Percentiles rank a stretch among this genome's conserved stretches.
Conservation (phyloP, 352 stramenopile species). For the Pythium monospermum region DNA sequence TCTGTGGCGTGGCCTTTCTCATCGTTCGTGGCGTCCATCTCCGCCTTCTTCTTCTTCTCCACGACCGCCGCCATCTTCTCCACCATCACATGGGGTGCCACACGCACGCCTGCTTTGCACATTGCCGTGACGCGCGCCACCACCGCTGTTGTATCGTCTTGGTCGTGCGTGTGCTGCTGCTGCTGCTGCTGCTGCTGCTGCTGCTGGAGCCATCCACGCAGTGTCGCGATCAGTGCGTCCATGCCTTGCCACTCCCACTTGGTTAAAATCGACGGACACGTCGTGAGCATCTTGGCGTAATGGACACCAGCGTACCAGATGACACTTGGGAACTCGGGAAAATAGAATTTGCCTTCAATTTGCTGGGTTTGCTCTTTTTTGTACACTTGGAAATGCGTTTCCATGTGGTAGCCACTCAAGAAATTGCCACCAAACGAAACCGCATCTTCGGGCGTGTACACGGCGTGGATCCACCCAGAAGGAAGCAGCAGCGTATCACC, state of each 20-base stretch:
- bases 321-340: slow-evolving; percentile 29
- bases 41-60: background rate
- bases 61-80: slow-evolving; percentile 10
- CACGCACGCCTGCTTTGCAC: slow-evolving; percentile 4
- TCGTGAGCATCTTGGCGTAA: slow-evolving; percentile 24
- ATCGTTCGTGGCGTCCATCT: background rate
- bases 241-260: slow-evolving; percentile 24
- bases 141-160: background rate
- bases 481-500: slow-evolving; percentile 41
- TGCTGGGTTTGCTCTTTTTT: slow-evolving; percentile 25
- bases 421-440: slow-evolving; percentile 45
- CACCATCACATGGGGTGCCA: slow-evolving; percentile 6
- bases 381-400: slow-evolving; percentile 29
- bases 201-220: slow-evolving; percentile 23
- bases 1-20: background rate
- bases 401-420: slow-evolving; percentile 32
- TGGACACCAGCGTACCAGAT: slow-evolving; percentile 34
- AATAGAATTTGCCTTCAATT: slow-evolving; percentile 26
- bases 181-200: too few relatives aligned
- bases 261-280: slow-evolving; percentile 14
- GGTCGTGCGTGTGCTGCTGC: too few relatives aligned
- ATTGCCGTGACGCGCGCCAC: slow-evolving; percentile 7
- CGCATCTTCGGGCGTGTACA: slow-evolving; percentile 37
- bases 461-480: slow-evolving; percentile 40
- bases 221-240: slow-evolving; percentile 12